Evolutionary conservation across 495 filamentous ascomycete genomes (phyloP).

Genomic region (Xylaria nigripes): DNA sequence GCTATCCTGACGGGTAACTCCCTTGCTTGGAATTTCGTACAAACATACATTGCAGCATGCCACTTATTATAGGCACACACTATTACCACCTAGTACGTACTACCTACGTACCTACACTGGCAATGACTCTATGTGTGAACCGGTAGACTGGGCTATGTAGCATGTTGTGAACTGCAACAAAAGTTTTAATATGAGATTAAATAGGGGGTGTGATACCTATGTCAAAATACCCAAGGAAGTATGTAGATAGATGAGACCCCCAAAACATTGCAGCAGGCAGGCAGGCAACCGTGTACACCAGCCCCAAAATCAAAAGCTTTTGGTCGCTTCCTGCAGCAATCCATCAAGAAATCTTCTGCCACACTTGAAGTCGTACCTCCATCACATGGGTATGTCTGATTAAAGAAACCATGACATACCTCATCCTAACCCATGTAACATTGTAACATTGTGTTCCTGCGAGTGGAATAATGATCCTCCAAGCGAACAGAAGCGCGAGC

Average conservation of each 20-base stretch:
- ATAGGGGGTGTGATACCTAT: too few species aligned
- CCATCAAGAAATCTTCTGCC: conserved; percentile 1
- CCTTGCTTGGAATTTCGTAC: too few species aligned
- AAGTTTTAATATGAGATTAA: not conserved
- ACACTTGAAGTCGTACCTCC: conserved; percentile 8
- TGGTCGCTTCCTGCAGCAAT: not conserved
- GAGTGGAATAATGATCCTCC: conserved; percentile 13
- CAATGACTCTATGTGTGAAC: too few species aligned
- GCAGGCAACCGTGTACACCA: not conserved
- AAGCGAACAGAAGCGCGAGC: conserved; percentile 32
- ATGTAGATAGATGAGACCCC: not conserved
- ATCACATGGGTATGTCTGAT: not conserved
- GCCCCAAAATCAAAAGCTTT: not conserved
- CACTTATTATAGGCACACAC: too few species aligned
- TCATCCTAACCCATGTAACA: conserved; percentile 6
- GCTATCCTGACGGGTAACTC: too few species aligned
- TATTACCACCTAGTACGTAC: too few species aligned
- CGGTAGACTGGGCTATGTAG: too few species aligned
- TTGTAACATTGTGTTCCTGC: conserved; percentile 3
- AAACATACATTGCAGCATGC: too few species aligned
- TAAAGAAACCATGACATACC: not conserved
- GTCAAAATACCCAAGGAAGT: too few species aligned
- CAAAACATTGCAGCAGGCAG: not conserved
- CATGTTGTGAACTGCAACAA: too few species aligned
- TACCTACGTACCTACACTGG: too few species aligned